Conservation (phyloP, 2,329 filamentous ascomycete species). For the Penicillium sp. region DNA sequence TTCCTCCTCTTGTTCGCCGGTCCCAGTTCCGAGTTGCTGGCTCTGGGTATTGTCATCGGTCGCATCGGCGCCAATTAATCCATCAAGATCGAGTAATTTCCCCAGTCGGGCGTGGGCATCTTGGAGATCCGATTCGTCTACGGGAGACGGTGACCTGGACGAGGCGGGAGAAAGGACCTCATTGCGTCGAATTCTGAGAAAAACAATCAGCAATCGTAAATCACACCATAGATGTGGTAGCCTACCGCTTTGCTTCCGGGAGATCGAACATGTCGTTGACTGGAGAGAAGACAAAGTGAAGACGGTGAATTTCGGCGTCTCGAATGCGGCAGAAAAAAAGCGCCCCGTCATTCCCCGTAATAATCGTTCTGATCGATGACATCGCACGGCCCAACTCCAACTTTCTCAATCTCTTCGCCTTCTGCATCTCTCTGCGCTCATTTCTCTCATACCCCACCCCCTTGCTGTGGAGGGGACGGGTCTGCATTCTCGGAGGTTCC, state of each 20-base stretch:
- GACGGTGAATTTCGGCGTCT: no score
- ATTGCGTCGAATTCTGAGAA: constrained; percentile 32
- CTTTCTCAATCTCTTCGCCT: not conserved
- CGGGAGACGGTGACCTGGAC: constrained; percentile 29
- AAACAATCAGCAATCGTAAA: constrained; percentile 2
- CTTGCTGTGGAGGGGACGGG: constrained; percentile 4
- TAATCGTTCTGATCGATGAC: constrained; percentile 17
- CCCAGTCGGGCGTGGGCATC: constrained; percentile 31
- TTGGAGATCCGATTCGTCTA: constrained; percentile 23
- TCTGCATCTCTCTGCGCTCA: not conserved
- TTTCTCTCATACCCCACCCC: not conserved
- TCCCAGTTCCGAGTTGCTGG: not conserved
- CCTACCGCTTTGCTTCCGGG: constrained; percentile 35
- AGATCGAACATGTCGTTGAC: constrained; percentile 33
- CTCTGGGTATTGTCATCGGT: constrained; percentile 6
- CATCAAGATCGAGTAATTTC: constrained; percentile 32
- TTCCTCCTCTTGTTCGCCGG: constrained; percentile 27
- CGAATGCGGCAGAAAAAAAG: constrained; percentile 6
- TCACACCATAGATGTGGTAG: not conserved
- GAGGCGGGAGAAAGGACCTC: constrained; percentile 31
- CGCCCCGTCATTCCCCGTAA: constrained; percentile 5
- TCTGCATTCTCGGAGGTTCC: constrained; percentile 13
- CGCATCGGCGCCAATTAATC: constrained; percentile 10
- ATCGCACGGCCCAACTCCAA: constrained; percentile 18
- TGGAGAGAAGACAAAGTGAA: no score